These are phyloP conservation scores for Pichia membranifaciens DNA, from an alignment of 805 yeast genomes.

Conservation along the genomic window DNA sequence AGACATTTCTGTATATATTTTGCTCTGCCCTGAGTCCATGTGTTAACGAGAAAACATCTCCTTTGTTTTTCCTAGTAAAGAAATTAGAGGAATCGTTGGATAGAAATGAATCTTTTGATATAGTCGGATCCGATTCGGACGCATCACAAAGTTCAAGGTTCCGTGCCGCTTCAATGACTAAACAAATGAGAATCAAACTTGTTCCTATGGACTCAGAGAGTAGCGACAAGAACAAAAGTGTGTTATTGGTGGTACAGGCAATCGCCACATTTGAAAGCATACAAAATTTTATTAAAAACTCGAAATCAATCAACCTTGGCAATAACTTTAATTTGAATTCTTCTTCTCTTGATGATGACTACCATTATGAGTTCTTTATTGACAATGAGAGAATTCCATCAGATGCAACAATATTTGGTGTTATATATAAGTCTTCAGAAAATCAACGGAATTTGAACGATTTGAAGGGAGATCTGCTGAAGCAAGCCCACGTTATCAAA, in stretches of 20 bases:
- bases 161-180: constrained; percentile 59
- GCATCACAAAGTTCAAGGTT: constrained; percentile 16
- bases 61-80: constrained; percentile 42
- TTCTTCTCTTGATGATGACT: constrained; percentile 20
- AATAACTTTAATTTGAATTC: constrained; percentile 12
- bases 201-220: constrained; percentile 32
- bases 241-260: constrained; percentile 50
- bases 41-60: constrained; percentile 28
- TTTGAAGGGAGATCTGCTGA: constrained; percentile 34
- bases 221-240: constrained; percentile 23
- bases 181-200: constrained; percentile 60
- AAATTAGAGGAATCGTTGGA: constrained; percentile 70
- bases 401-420: constrained; percentile 73
- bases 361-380: constrained; percentile 50
- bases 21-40: constrained; percentile 28
- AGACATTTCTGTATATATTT: constrained; percentile 41
- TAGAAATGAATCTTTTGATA: constrained; percentile 67
- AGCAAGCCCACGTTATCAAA: constrained; percentile 36
- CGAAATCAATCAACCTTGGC: constrained; percentile 1
- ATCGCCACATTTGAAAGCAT: constrained; percentile 54
- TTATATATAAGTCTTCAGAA: constrained; percentile 40
- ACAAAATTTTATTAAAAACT: constrained; percentile 38
- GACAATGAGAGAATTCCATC: constrained; percentile 53
- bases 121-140: constrained; percentile 42
- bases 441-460: constrained; percentile 17